These are phyloP conservation scores for Ceratobasidium sp. DNA, from an alignment of 1,284 basidiomycete species.

Conservation along the genomic window DNA sequence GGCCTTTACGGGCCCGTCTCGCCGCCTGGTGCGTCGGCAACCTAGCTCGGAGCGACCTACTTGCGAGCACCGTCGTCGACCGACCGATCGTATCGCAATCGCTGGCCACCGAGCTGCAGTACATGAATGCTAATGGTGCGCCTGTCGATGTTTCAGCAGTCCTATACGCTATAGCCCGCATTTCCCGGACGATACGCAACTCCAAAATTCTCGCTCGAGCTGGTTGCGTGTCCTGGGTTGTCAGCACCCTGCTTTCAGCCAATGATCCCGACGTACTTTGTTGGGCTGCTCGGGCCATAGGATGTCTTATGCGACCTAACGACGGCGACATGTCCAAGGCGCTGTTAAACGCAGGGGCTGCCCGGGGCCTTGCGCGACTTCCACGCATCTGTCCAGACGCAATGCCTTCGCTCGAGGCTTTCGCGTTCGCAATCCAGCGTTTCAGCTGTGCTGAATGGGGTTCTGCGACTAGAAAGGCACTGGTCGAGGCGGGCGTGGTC, in stretches of 20 bases:
- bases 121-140: constrained; percentile 18
- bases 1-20: constrained; percentile 6
- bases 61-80: constrained; percentile 41
- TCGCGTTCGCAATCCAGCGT: constrained; percentile 47
- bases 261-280: constrained; percentile 43
- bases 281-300: constrained; percentile 45
- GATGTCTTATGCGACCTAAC: constrained; percentile 48
- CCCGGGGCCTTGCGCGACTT: constrained; percentile 45
- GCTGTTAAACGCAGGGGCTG: constrained; percentile 45
- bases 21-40: constrained; percentile 46
- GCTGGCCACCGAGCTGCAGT: constrained; percentile 14
- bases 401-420: constrained; percentile 44
- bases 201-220: constrained; percentile 43
- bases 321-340: constrained; percentile 46
- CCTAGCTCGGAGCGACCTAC: constrained; percentile 47
- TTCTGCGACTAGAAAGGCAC: constrained; percentile 43
- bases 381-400: constrained; percentile 43
- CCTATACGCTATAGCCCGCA: constrained; percentile 43
- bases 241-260: constrained; percentile 29
- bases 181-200: constrained; percentile 44
- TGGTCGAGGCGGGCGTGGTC: constrained; percentile 47
- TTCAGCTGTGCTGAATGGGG: constrained; percentile 47
- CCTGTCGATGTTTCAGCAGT: constrained; percentile 28
- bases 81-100: constrained; percentile 25
- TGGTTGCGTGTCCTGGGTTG: constrained; percentile 43